Base-by-base conservation (phyloP, 257 asterid species). In the Haberlea rhodopensis region DNA sequence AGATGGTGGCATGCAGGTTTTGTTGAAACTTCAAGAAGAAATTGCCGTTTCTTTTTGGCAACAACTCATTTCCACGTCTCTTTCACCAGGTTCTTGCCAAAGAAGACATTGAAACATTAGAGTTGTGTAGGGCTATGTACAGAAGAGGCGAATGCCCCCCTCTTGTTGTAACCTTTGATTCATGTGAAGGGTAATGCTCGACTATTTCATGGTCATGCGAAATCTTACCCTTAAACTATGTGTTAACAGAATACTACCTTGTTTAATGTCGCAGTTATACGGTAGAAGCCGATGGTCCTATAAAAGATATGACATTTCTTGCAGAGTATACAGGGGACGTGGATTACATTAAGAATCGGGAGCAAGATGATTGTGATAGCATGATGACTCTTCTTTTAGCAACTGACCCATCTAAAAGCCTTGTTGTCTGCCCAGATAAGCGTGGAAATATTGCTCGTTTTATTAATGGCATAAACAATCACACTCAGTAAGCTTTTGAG, bases 1-100 rank as follows among this genome's bases (percentile, higher is more conserved):
- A 78, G 79, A 81, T 19, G 95, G 88, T 53, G 97, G 95, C 75
- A 90, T 90, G 94, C 97, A 90, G 95, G 97, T 90, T 68, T 55
- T 63, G 48, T 61, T 54, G 32, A 21, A 67, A 57, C 48, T n/a
- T n/a, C n/a, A n/a, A n/a, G n/a, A n/a, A n/a, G n/a, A n/a, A n/a
- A n/a, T n/a, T n/a, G n/a, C n/a, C n/a, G n/a, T n/a, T n/a, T n/a
- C n/a, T n/a, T n/a, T 48, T 4, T 25, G 28, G 29, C n/a, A 40
- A 63, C n/a, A 22, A 11, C 32, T 23, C 40, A 23, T n/a, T 46
- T 70, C 43, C 15, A 15, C 23, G 28, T 54, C n/a, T n/a, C 63
- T 60, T 60, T n/a, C 15, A 28, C 62, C 71, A 89, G 97, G 79
- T 87, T 76, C 95, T 89, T 57, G 68, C 83, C 1, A 89, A 81